Evolutionary conservation across 2,329 filamentous ascomycete genomes (phyloP).

Genomic region (Fusarium sp.): DNA sequence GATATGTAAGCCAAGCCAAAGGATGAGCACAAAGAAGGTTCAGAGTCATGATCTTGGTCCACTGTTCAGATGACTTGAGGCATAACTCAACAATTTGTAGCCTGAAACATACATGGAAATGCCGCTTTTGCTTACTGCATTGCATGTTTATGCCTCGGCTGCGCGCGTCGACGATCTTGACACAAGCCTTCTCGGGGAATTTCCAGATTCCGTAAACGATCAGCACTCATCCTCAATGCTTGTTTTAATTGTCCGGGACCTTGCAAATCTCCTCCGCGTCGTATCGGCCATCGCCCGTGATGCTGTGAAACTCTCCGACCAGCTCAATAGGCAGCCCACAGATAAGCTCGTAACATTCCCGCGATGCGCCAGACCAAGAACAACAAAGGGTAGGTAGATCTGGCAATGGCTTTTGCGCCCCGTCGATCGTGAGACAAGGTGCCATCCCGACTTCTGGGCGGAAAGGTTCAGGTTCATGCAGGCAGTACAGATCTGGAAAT

Average conservation of each 20-base stretch:
- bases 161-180: slow-evolving; percentile 34
- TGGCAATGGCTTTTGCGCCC: background rate
- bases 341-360: slow-evolving; percentile 26
- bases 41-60: background rate
- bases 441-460: slow-evolving; percentile 36
- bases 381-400: background rate
- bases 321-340: slow-evolving; percentile 27
- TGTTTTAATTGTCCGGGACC: slow-evolving; percentile 13
- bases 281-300: slow-evolving; percentile 41
- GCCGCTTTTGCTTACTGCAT: slow-evolving; percentile 21
- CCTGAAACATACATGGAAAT: slow-evolving; percentile 27
- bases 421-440: slow-evolving; percentile 28
- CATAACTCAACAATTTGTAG: background rate
- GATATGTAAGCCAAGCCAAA: slow-evolving; percentile 9
- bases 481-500: slow-evolving; percentile 27
- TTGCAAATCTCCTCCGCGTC: slow-evolving; percentile 16
- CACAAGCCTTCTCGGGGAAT: slow-evolving; percentile 26
- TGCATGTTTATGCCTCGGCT: slow-evolving; percentile 35
- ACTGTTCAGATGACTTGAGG: background rate
- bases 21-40: slow-evolving; percentile 10
- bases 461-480: slow-evolving; percentile 30
- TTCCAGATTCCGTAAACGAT: slow-evolving; percentile 35
- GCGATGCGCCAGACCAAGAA: background rate
- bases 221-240: slow-evolving; percentile 19
- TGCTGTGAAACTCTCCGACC: slow-evolving; percentile 32